Evolutionary conservation across 2,329 filamentous ascomycete species (phyloP).

Genomic region (Aspergillus brasiliensis): DNA sequence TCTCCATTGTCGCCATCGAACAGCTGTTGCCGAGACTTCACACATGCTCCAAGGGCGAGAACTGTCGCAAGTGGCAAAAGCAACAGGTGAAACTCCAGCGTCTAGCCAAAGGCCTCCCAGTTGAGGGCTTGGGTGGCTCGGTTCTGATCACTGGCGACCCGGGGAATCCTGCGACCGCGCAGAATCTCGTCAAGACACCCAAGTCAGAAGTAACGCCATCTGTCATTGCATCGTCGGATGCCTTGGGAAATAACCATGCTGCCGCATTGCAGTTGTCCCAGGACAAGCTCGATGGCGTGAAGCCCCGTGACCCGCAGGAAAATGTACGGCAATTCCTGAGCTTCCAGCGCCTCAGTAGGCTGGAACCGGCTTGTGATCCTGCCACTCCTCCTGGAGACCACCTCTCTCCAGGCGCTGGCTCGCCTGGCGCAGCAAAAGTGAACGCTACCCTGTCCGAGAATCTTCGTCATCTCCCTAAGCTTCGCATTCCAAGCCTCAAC

Average conservation of each 20-base stretch:
- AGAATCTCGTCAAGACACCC: conserved; percentile 60
- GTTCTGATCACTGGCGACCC: conserved; percentile 78
- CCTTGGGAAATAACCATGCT: conserved; percentile 71
- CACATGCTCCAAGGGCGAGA: conserved; percentile 81
- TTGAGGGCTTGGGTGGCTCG: conserved; percentile 67
- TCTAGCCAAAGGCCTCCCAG: conserved; percentile 75
- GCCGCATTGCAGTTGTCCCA: conserved; percentile 71
- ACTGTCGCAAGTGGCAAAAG: conserved; percentile 78
- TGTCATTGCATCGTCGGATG: conserved; percentile 86
- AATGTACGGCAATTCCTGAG: conserved; percentile 88
- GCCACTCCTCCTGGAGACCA: conserved; percentile 13
- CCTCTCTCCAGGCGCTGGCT: conserved; percentile 4
- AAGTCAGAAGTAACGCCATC: conserved; percentile 77
- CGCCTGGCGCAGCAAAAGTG: conserved; percentile 8
- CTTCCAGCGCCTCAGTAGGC: conserved; percentile 66
- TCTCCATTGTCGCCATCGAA: conserved; percentile 90
- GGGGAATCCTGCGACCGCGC: conserved; percentile 69
- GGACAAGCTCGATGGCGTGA: conserved; percentile 68
- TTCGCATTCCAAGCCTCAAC: conserved; percentile 56
- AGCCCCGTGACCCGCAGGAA: conserved; percentile 80
- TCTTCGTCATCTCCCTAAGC: conserved; percentile 57
- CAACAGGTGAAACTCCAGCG: conserved; percentile 76
- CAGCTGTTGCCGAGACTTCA: conserved; percentile 84
- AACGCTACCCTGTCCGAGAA: conserved; percentile 42
- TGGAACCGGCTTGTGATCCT: conserved; percentile 24